Conservation (phyloP, 371 early-diverging fungal species). For the Funneliformis caledonium region DNA sequence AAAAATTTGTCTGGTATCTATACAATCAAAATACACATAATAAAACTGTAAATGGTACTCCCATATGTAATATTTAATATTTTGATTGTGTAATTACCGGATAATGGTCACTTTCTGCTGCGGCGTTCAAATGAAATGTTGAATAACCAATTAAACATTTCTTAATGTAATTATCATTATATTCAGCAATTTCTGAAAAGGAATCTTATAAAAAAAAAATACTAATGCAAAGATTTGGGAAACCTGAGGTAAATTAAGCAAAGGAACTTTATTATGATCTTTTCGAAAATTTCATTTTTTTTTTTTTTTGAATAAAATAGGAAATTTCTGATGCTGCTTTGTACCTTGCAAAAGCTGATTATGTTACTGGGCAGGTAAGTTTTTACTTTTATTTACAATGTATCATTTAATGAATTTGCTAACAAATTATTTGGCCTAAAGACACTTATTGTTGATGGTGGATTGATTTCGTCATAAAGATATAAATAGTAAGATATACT, state of each 20-base stretch:
- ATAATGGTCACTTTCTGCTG: too few species aligned
- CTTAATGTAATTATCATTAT: slow-evolving; percentile 13
- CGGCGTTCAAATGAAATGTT: too few species aligned
- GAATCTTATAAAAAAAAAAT: slow-evolving; percentile 53
- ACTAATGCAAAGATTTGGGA: slow-evolving; percentile 66
- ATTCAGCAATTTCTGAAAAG: slow-evolving; percentile 47
- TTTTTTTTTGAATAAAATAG: slow-evolving; percentile 40
- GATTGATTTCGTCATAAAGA: neutral
- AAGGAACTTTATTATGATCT: neutral
- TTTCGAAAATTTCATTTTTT: neutral
- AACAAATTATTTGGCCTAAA: neutral
- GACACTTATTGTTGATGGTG: slow-evolving; percentile 21
- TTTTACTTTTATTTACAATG: neutral
- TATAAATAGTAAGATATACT: too few species aligned
- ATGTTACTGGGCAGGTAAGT: slow-evolving; percentile 68
- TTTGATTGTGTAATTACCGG: too few species aligned
- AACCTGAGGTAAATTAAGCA: slow-evolving; percentile 47
- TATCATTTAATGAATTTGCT: neutral
- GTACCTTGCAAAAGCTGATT: slow-evolving; percentile 69
- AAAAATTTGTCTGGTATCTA: slow-evolving; percentile 2
- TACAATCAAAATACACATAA: neutral
- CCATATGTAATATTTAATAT: too few species aligned
- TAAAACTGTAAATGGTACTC: too few species aligned
- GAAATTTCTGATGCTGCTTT: slow-evolving; percentile 72
- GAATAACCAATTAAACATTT: neutral